These are phyloP conservation scores for Helicostylum pulchrum DNA, from an alignment of 192 early-diverging fungal species.

Conservation along the genomic window DNA sequence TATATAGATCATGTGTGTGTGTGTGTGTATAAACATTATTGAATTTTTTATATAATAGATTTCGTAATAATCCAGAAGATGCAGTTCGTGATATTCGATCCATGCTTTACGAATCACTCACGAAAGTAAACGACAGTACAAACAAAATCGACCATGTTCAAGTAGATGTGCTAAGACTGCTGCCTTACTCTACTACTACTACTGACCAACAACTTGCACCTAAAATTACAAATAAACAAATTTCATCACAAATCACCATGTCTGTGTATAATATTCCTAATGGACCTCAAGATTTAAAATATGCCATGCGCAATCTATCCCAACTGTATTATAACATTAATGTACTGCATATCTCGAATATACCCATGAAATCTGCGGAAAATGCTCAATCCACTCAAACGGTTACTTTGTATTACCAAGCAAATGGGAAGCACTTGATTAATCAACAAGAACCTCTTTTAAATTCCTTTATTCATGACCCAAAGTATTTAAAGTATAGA, in stretches of 20 bases:
- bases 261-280: slow-evolving; percentile 24
- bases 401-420: slow-evolving; percentile 14
- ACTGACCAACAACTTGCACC: not conserved
- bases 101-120: not conserved
- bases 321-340: slow-evolving; percentile 23
- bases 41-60: too few relatives aligned
- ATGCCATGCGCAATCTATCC: slow-evolving; percentile 17
- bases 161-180: slow-evolving; percentile 14
- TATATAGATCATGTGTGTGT: not conserved
- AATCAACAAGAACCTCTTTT: slow-evolving; percentile 7
- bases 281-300: slow-evolving; percentile 1
- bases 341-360: slow-evolving; percentile 10
- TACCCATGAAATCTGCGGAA: slow-evolving; percentile 23
- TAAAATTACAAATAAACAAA: not conserved
- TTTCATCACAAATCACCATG: slow-evolving; percentile 15
- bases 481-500: slow-evolving; percentile 3
- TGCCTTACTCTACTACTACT: not conserved
- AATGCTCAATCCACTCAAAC: slow-evolving; percentile 11
- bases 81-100: slow-evolving; percentile 4
- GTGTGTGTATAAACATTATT: too few relatives aligned
- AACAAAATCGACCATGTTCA: slow-evolving; percentile 10
- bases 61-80: slow-evolving; percentile 8
- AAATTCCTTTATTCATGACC: slow-evolving; percentile 5
- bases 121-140: not conserved
- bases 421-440: slow-evolving; percentile 4